These are phyloP conservation scores for Westerdykella aurantiaca DNA, from an alignment of 2,329 filamentous ascomycete species.

Conservation along the genomic window DNA sequence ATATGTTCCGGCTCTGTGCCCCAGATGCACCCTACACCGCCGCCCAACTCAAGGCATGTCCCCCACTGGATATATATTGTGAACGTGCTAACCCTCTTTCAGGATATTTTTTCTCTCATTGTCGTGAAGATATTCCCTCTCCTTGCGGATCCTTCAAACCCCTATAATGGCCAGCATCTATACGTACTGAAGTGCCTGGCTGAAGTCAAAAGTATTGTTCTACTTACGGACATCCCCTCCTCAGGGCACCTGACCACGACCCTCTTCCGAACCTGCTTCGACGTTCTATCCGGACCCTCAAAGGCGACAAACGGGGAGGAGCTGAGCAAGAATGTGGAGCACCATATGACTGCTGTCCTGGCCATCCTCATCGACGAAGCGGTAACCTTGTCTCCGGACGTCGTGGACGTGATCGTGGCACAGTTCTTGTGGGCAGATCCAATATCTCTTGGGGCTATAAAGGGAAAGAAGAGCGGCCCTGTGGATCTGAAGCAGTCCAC, in stretches of 20 bases:
- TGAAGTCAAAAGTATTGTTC: constrained; percentile 89
- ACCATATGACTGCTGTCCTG: constrained; percentile 81
- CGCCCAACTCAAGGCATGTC: constrained; percentile 76
- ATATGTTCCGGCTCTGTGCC: constrained; percentile 86
- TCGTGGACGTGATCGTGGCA: constrained; percentile 88
- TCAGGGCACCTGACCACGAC: constrained; percentile 64
- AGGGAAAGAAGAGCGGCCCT: constrained; percentile 50
- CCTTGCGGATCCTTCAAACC: constrained; percentile 76
- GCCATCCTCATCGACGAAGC: constrained; percentile 84
- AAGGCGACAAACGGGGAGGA: constrained; percentile 72
- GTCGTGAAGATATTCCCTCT: constrained; percentile 77
- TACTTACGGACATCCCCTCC: constrained; percentile 81
- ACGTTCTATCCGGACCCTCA: constrained; percentile 75
- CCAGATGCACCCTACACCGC: constrained; percentile 91
- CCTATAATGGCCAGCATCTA: constrained; percentile 89
- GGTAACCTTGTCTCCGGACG: constrained; percentile 66
- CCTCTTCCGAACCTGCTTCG: constrained; percentile 87
- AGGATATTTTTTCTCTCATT: constrained; percentile 93
- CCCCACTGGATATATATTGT: background rate
- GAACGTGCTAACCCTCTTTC: constrained; percentile 8
- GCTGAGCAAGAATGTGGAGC: constrained; percentile 87
- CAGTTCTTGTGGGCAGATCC: constrained; percentile 90
- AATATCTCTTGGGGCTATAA: constrained; percentile 43
- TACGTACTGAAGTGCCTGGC: constrained; percentile 84
- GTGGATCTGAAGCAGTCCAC: constrained; percentile 75